Percentiles rank a stretch among this genome's conserved stretches.
phyloP scores from a whole-genome alignment of 352 stramenopile genomes.

The Globisporangium nagaii region DNA sequence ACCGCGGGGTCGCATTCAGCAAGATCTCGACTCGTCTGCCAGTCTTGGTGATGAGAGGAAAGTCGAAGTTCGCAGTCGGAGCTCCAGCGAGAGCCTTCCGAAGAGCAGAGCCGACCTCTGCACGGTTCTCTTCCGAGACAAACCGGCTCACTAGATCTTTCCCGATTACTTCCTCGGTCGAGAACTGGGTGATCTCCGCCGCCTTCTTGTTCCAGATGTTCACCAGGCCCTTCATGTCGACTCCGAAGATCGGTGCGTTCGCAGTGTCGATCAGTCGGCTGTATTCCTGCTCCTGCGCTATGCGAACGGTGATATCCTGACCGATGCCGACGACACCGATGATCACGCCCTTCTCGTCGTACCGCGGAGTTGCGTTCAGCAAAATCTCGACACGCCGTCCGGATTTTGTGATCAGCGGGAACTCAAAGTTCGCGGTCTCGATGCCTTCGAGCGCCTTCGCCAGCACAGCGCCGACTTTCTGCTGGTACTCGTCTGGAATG shows the following conservation, averaged over 20 bases:
- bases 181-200: slow-evolving; percentile 82
- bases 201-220: slow-evolving; percentile 88
- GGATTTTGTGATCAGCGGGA: slow-evolving; percentile 49
- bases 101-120: slow-evolving; percentile 17
- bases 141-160: slow-evolving; percentile 50
- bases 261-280: slow-evolving; percentile 50
- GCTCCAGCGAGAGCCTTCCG: slow-evolving; percentile 35
- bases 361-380: slow-evolving; percentile 46
- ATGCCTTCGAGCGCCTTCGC: slow-evolving; percentile 44
- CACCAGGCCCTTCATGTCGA: slow-evolving; percentile 58
- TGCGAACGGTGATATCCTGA: slow-evolving; percentile 55
- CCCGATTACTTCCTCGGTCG: slow-evolving; percentile 78
- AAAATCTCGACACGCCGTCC: slow-evolving; percentile 44
- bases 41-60: slow-evolving; percentile 41
- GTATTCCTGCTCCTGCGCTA: slow-evolving; percentile 69
- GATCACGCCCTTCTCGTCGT: slow-evolving; percentile 48
- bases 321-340: slow-evolving; percentile 61
- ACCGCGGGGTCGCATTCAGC: slow-evolving; percentile 67
- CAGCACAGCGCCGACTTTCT: slow-evolving; percentile 44
- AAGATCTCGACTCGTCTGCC: slow-evolving; percentile 51
- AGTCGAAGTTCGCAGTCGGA: slow-evolving; percentile 77
- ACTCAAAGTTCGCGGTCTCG: slow-evolving; percentile 61
- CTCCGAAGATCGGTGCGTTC: slow-evolving; percentile 55
- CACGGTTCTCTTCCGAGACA: slow-evolving; percentile 36
- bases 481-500: slow-evolving; percentile 54